Percentiles rank a stretch among this genome's conserved stretches.
Conservation (phyloP, 805 yeast species). For the Kluyveromyces siamensis region DNA sequence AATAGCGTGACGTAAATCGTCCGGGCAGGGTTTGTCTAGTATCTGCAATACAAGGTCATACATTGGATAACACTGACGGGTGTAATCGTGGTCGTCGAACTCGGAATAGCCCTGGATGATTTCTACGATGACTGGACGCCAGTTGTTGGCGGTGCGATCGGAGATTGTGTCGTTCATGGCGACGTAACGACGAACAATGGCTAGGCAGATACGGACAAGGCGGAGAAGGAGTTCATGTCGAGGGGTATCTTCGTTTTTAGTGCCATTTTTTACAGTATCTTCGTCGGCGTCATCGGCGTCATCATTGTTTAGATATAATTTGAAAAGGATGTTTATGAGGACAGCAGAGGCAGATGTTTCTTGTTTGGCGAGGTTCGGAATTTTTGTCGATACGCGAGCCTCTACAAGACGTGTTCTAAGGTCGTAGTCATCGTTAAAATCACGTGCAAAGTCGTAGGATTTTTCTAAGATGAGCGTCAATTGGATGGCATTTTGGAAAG, state of each 20-base stretch:
- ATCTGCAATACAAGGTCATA: constrained; percentile 51
- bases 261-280: not conserved
- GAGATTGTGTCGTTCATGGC: constrained; percentile 64
- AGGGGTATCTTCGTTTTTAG: constrained; percentile 33
- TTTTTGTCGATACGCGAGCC: constrained; percentile 83
- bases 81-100: constrained; percentile 66
- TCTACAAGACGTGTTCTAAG: constrained; percentile 83
- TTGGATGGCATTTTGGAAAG: constrained; percentile 52
- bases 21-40: constrained; percentile 50
- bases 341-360: constrained; percentile 88
- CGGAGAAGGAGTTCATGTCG: constrained; percentile 38
- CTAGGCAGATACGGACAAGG: constrained; percentile 58
- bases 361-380: constrained; percentile 86
- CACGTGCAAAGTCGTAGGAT: constrained; percentile 76
- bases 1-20: constrained; percentile 54
- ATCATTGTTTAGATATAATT: constrained; percentile 43
- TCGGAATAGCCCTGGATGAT: constrained; percentile 75
- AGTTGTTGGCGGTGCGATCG: constrained; percentile 70
- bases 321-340: constrained; percentile 69
- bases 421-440: constrained; percentile 82
- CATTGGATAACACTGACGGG: constrained; percentile 46
- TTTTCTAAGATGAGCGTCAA: constrained; percentile 51
- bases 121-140: constrained; percentile 91
- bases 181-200: constrained; percentile 61
- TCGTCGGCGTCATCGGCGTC: not conserved